Evolutionary conservation across 345 rosid genomes (phyloP).

Genomic region (Linum lewisii): DNA sequence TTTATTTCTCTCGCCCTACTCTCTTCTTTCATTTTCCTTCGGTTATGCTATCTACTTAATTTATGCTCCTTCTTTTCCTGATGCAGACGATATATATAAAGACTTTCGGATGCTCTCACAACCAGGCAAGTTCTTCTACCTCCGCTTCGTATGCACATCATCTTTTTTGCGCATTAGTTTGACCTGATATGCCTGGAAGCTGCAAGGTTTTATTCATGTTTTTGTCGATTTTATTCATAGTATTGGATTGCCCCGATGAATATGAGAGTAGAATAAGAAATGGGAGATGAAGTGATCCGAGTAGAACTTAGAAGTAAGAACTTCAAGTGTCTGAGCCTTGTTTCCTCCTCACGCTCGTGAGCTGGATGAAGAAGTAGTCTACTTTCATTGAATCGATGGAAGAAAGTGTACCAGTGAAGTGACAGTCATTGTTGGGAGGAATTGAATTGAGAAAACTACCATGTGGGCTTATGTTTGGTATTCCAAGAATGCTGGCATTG

Average conservation of each 20-base stretch:
- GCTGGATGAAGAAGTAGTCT: neutral
- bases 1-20: slow-evolving; percentile 11
- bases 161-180: neutral
- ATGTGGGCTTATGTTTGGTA: neutral
- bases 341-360: neutral
- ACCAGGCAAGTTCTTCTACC: slow-evolving; percentile 44
- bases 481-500: neutral
- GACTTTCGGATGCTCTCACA: slow-evolving; percentile 97
- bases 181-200: neutral
- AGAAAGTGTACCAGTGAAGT: neutral
- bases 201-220: too few species aligned
- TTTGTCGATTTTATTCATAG: neutral
- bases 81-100: slow-evolving; percentile 63
- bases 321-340: neutral
- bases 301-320: neutral
- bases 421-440: neutral
- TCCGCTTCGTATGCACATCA: neutral
- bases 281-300: neutral
- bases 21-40: slow-evolving; percentile 6
- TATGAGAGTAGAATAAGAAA: neutral
- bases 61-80: slow-evolving; percentile 6
- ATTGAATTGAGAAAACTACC: too few species aligned
- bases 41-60: neutral
- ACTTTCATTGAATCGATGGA: neutral
- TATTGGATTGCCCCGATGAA: neutral